These are phyloP conservation scores for Herpetomonas samuelpessoai DNA, from an alignment of 208 protist species.

Conservation along the genomic window DNA sequence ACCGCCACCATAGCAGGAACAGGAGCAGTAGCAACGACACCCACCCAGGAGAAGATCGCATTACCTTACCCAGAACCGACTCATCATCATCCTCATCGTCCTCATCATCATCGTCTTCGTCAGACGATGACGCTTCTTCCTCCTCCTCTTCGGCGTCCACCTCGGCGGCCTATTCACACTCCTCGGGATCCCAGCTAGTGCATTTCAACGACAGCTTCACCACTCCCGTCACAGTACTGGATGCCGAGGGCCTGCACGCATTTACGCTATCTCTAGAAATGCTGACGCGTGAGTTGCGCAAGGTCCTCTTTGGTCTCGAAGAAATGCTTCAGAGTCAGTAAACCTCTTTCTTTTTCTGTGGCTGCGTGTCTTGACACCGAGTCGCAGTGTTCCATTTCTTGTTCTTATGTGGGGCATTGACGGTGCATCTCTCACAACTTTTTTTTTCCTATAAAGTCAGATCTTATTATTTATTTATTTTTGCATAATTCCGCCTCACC, in stretches of 20 bases:
- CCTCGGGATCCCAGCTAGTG: slow-evolving; percentile 22
- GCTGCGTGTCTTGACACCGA: too few species aligned
- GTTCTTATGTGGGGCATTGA: too few species aligned
- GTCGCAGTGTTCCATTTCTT: too few species aligned
- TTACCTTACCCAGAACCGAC: neutral
- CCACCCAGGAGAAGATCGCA: neutral
- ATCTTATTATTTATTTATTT: too few species aligned
- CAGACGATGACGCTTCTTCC: neutral
- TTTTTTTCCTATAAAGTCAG: too few species aligned
- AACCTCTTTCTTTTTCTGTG: too few species aligned
- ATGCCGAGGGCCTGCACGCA: slow-evolving; percentile 66
- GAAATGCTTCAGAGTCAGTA: slow-evolving; percentile 63
- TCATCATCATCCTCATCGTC: neutral
- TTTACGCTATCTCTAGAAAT: slow-evolving; percentile 62
- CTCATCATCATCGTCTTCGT: neutral
- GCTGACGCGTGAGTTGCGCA: slow-evolving; percentile 62
- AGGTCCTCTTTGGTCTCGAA: slow-evolving; percentile 57
- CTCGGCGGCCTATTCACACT: neutral
- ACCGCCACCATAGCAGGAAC: too few species aligned
- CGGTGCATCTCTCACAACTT: too few species aligned
- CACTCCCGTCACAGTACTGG: slow-evolving; percentile 55
- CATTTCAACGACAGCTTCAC: slow-evolving; percentile 66
- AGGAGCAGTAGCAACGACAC: slow-evolving; percentile 7
- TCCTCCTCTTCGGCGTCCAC: slow-evolving; percentile 1
- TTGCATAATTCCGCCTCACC: too few species aligned